Base-by-base conservation (phyloP, 768 basidiomycete genomes). In the Tricholoma bakamatsutake region DNA sequence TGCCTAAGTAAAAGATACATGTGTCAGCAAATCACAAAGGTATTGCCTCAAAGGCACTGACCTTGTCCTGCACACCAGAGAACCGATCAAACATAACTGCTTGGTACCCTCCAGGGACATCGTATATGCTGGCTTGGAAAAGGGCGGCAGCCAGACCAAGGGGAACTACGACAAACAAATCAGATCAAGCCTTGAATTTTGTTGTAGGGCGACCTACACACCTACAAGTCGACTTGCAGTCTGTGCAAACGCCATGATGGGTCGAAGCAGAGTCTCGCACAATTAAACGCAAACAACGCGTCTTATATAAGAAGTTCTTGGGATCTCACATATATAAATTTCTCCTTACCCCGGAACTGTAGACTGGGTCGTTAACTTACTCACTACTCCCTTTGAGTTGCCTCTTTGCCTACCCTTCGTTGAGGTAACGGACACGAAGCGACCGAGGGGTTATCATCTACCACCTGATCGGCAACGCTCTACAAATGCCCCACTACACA, bases 61-160 rank as follows among this genome's bases (percentile, higher is more conserved):
- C 94, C 77, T 80, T 72, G 66, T 87, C 79, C 71, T 87, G 86
- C 50, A 97, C 95, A 66, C 94, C 95, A 46, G 88, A 82, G 69
- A 99, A 98, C 64, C 96, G 81, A 73, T 98, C 96, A 73, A 99
- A 98, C 88, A 98, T 95, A 61, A 99, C 95, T 35, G 95, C 95
- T 55, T 90, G 80, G 73, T 86, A 93, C 42, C 95, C 95, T 62
- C 95, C 83, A 49, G 95, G 95, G 40, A 97, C 94, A 76, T 81
- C 80, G 55, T 82, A 81, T 35, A 82, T 71, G 57, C 81, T 85
- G 52, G 81, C 74, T 64, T 80, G 77, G 47, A 76, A 62, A 21
- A 67, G 68, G 34, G 71, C 76, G 50, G 74, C 65, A 54, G 76
- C 76, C 33, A 82, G 67, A 46, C 75, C 76, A 52, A 81, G 62